These are phyloP conservation scores for Boletus sensibilis DNA, from an alignment of 768 basidiomycete genomes.

Conservation along the genomic window DNA sequence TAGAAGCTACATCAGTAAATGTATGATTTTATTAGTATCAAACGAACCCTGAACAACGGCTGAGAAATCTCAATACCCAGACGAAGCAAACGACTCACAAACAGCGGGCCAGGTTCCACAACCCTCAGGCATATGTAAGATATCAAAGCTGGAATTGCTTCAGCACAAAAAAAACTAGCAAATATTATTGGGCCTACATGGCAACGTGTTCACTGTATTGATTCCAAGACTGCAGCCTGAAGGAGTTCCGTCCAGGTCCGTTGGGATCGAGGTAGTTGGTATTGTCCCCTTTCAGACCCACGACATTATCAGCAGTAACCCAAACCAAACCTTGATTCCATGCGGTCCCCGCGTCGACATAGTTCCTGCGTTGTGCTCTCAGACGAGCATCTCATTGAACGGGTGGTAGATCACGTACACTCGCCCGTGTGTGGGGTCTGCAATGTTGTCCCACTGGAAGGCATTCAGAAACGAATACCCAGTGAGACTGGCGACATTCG, in stretches of 20 bases:
- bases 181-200: neutral
- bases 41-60: neutral
- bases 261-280: neutral
- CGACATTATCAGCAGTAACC: neutral
- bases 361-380: neutral
- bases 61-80: neutral
- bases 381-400: neutral
- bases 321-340: neutral
- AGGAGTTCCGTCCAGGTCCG: neutral
- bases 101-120: neutral
- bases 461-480: neutral
- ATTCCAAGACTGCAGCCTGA: neutral
- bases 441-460: neutral
- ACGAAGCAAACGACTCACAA: neutral
- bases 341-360: neutral
- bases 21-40: neutral
- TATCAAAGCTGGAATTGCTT: neutral
- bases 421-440: neutral
- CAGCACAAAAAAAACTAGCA: neutral
- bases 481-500: neutral
- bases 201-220: neutral
- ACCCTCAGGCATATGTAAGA: neutral
- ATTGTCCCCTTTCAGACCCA: neutral
- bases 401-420: neutral
- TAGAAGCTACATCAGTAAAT: neutral